Evolutionary conservation across 441 rosid species (phyloP).

Genomic region (Raphanus hybrid): DNA sequence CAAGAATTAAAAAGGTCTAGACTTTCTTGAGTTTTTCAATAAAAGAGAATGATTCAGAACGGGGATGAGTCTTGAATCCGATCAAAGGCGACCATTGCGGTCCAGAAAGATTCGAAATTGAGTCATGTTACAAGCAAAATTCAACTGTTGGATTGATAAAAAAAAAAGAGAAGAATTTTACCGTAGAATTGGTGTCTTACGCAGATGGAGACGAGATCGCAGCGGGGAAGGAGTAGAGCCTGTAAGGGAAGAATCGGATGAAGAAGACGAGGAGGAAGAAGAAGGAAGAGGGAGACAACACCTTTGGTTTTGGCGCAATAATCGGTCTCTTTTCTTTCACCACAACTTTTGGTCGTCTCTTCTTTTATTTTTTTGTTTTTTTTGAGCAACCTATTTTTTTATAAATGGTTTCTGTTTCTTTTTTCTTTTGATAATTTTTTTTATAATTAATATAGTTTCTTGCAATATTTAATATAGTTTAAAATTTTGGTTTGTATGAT

Average conservation of each 20-base stretch:
- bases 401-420: background rate
- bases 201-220: conserved; percentile 17
- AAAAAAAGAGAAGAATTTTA: background rate
- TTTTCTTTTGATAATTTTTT: too few relatives aligned
- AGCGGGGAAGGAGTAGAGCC: conserved; percentile 13
- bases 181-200: conserved; percentile 9
- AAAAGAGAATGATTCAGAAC: background rate
- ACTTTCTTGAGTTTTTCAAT: background rate
- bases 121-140: conserved; percentile 10
- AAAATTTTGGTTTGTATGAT: background rate
- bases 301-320: conserved; percentile 53
- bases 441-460: too few relatives aligned
- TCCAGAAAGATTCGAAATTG: conserved; percentile 15
- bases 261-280: conserved; percentile 4
- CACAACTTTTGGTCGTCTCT: conserved; percentile 39
- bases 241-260: conserved; percentile 27
- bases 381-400: background rate
- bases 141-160: conserved; percentile 32
- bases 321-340: conserved; percentile 32
- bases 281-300: conserved; percentile 4
- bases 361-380: background rate
- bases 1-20: conserved; percentile 2
- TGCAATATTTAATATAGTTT: background rate
- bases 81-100: background rate
- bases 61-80: background rate